Evolutionary conservation across 352 stramenopile species (phyloP), one percentile per base, ranked within the genome.

Genomic region (Globisporangium canariense): DNA sequence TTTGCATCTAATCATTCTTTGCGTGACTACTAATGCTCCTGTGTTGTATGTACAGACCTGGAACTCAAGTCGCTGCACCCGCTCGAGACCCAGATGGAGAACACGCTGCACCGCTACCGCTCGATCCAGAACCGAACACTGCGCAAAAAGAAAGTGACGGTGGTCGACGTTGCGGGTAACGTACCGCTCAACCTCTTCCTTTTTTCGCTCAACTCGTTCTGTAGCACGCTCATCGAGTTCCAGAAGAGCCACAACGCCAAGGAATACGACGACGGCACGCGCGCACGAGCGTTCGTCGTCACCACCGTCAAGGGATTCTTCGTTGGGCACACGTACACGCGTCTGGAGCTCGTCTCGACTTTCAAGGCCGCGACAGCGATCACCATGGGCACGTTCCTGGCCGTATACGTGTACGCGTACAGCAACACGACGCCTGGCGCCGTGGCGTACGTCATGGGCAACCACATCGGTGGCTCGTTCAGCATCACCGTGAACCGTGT

Each of bases 391-490:
- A 76, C 60, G 5, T 69, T 81, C 50, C 34, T 86, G 0, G 65
- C 75, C 0, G 70, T 83, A 14, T 83, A 83, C 58, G 69, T 80
- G 4, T 86, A 79, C 60, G 73, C 58, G 11, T 86, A 73, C 61
- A 77, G 68, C 43, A 64, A 60, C 16, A 86, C 75, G 36, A 76
- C 73, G 1, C 72, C 77, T 13, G 66, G 60, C 6, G 68, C 77
- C 2, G 70, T 86, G 14, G 77, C 77, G 1, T 81, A 71, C 66
- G 73, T 86, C 64, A 83, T 83, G 77, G 70, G 75, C 36, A 83
- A 71, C 41, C 77, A 86, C 66, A 74, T 86, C n/a, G 77, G 77
- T 52, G 77, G 75, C 5, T 86, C 77, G 7, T 86, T 83, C 66
- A 82, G 75, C 46, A 68, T 83, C 36, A 86, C 77, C 0, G 69